Evolutionary conservation across 805 yeast genomes (phyloP).

Genomic region (Maudiozyma saulgeensis): DNA sequence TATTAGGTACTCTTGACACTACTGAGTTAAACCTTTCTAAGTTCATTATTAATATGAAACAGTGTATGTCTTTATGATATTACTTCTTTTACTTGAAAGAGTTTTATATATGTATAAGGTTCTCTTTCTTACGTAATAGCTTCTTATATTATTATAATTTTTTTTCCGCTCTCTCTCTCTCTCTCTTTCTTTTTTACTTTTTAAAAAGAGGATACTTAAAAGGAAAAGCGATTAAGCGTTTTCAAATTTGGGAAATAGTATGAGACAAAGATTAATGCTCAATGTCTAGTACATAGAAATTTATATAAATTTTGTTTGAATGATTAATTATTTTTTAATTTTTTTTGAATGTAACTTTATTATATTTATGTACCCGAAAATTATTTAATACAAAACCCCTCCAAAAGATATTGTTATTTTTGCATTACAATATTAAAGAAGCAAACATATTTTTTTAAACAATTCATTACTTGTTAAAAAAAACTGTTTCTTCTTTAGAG

Average conservation of each 20-base stretch:
- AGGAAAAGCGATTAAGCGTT: no score
- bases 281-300: no score
- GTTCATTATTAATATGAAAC: neutral
- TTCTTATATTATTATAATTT: no score
- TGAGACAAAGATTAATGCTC: no score
- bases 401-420: neutral
- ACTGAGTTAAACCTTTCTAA: neutral
- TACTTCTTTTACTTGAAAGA: neutral
- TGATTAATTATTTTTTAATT: neutral
- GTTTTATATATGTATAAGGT: neutral
- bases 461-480: neutral
- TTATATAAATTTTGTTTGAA: neutral
- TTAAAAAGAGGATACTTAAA: no score
- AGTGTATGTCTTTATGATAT: neutral
- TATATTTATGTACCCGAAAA: constrained; percentile 2
- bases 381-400: neutral
- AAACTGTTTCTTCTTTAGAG: neutral
- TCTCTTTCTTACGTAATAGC: neutral
- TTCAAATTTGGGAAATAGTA: no score
- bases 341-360: neutral
- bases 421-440: neutral
- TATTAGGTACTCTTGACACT: neutral
- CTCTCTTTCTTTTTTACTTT: no score
- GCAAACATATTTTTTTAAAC: neutral
- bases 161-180: no score